These are phyloP conservation scores for Exidia glandulosa DNA, from an alignment of 768 basidiomycete genomes.

Conservation along the genomic window DNA sequence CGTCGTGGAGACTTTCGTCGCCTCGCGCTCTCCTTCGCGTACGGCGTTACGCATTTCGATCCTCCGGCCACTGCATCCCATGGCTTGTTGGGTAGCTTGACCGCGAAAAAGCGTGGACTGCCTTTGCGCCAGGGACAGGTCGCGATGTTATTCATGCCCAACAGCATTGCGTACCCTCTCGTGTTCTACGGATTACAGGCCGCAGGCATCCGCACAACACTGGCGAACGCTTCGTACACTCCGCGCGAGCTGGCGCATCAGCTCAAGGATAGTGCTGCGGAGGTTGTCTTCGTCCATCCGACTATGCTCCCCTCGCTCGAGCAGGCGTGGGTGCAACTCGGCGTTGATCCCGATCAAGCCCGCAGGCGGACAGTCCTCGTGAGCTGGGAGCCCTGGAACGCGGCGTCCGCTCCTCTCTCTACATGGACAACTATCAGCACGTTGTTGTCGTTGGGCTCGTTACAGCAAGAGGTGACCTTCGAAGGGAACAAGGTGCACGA, in stretches of 20 bases:
- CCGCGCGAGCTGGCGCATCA: slow-evolving; percentile 61
- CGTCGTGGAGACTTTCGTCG: slow-evolving; percentile 43
- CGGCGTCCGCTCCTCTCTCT: slow-evolving; percentile 23
- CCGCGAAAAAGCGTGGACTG: slow-evolving; percentile 12
- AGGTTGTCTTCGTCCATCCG: slow-evolving; percentile 55
- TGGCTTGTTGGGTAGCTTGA: slow-evolving; percentile 25
- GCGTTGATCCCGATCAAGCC: slow-evolving; percentile 35
- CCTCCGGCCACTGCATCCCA: background rate
- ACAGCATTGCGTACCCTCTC: slow-evolving; percentile 48
- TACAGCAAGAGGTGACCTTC: slow-evolving; percentile 44
- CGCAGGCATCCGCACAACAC: slow-evolving; percentile 55
- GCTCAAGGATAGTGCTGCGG: slow-evolving; percentile 54
- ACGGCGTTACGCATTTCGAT: slow-evolving; percentile 22
- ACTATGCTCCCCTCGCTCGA: slow-evolving; percentile 42
- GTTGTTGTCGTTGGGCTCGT: slow-evolving; percentile 38
- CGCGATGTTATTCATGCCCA: slow-evolving; percentile 57
- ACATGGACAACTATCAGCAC: slow-evolving; percentile 33
- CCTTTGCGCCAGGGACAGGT: slow-evolving; percentile 40
- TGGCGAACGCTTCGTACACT: slow-evolving; percentile 66
- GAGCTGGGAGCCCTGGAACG: slow-evolving; percentile 19
- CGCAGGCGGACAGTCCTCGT: slow-evolving; percentile 47
- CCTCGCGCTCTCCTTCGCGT: slow-evolving; percentile 44
- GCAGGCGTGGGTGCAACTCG: slow-evolving; percentile 43
- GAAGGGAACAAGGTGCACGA: slow-evolving; percentile 41
- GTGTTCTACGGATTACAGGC: slow-evolving; percentile 39